These are phyloP conservation scores for Trichodelitschia bisporula DNA, from an alignment of 495 filamentous ascomycete genomes.

Conservation along the genomic window DNA sequence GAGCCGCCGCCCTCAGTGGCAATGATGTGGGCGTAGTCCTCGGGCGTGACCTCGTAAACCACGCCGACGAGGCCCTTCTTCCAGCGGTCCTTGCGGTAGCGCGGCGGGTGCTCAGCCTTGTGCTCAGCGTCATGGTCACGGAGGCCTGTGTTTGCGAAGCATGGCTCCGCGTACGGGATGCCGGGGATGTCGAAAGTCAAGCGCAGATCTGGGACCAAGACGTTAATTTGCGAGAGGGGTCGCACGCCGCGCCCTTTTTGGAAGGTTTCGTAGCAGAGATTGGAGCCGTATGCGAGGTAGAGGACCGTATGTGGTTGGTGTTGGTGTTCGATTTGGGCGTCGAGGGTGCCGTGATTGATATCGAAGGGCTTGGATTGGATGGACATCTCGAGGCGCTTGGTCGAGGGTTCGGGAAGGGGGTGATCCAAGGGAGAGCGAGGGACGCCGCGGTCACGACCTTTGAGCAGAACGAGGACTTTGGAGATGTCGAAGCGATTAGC, in stretches of 20 bases:
- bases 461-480: no score
- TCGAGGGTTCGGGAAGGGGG: no score
- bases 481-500: no score
- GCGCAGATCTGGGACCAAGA: conserved; percentile 48
- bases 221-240: conserved; percentile 53
- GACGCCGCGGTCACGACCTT: no score
- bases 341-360: no score
- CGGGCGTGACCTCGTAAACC: conserved; percentile 71
- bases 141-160: conserved; percentile 60
- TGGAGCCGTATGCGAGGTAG: conserved; percentile 92
- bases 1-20: conserved; percentile 72
- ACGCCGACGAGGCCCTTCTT: conserved; percentile 65
- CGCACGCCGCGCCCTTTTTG: conserved; percentile 47
- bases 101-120: not conserved
- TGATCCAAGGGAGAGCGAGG: no score
- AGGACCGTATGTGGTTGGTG: conserved; percentile 30
- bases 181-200: conserved; percentile 73
- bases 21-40: conserved; percentile 69
- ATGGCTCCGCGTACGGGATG: conserved; percentile 69
- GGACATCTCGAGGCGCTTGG: no score
- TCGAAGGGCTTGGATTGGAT: no score
- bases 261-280: conserved; percentile 55
- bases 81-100: conserved; percentile 31
- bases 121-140: conserved; percentile 14
- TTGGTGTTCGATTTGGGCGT: no score